Evolutionary conservation across 1,284 basidiomycete genomes (phyloP).

Genomic region (Ceratobasidium sp.): DNA sequence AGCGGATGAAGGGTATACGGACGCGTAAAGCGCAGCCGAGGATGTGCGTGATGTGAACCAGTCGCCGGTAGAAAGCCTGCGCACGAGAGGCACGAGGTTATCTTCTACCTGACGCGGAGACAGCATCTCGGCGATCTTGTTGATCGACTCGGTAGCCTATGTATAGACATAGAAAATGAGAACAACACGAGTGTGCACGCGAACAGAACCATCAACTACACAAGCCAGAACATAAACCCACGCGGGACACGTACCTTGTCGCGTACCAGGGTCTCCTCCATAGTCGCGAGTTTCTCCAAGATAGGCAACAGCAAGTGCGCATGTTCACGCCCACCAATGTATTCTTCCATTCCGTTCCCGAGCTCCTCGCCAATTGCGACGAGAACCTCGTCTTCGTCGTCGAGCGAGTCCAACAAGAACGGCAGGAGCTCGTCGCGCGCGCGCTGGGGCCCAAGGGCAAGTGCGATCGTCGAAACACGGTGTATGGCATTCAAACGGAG

Average conservation of each 20-base stretch:
- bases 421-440: constrained; percentile 95
- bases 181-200: constrained; percentile 14
- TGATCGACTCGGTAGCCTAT: constrained; percentile 95
- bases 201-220: background rate
- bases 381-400: constrained; percentile 99
- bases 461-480: constrained; percentile 96
- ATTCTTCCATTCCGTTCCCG: constrained; percentile 90
- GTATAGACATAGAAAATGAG: constrained; percentile 19
- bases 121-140: constrained; percentile 84
- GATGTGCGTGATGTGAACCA: constrained; percentile 99
- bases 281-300: constrained; percentile 93
- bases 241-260: constrained; percentile 78
- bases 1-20: constrained; percentile 84
- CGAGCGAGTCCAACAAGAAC: constrained; percentile 96
- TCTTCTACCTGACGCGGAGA: constrained; percentile 86
- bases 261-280: constrained; percentile 97
- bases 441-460: constrained; percentile 94
- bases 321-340: constrained; percentile 88
- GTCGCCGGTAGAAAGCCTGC: constrained; percentile 89
- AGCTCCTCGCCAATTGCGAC: constrained; percentile 96
- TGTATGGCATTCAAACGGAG: constrained; percentile 96
- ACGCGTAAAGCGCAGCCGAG: constrained; percentile 90
- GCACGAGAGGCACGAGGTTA: constrained; percentile 89
- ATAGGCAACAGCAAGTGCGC: constrained; percentile 92
- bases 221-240: background rate